Percentiles rank a stretch among this genome's conserved stretches.
phyloP scores from a whole-genome alignment of 371 early-diverging fungal genomes.

The Mortierella sp. region DNA sequence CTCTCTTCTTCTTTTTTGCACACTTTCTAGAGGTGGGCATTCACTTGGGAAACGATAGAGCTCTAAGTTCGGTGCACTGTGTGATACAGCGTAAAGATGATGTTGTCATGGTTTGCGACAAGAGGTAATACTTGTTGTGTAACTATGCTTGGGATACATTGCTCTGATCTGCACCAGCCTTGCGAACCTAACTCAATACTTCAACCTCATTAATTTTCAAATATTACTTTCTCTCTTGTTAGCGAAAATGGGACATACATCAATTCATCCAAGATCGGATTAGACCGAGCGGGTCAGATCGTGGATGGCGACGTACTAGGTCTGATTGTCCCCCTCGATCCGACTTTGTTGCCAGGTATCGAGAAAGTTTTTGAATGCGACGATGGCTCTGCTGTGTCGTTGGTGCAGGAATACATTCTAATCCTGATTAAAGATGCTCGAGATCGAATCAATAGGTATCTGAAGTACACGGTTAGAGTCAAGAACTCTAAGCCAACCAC shows the following conservation, averaged over 20 bases:
- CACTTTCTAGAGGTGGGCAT: not conserved
- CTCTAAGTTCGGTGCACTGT: constrained; percentile 22
- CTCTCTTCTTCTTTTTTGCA: too few relatives aligned
- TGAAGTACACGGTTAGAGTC: not conserved
- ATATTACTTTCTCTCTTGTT: not conserved
- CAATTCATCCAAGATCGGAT: constrained; percentile 21
- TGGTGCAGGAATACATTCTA: not conserved
- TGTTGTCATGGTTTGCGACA: constrained; percentile 14
- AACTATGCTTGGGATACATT: not conserved
- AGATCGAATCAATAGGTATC: not conserved
- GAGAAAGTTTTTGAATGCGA: not conserved
- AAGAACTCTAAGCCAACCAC: not conserved
- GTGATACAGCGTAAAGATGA: constrained; percentile 12
- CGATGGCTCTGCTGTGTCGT: too few relatives aligned
- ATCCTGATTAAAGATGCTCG: not conserved
- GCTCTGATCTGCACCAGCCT: too few relatives aligned
- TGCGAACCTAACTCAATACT: too few relatives aligned
- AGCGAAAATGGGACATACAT: constrained; percentile 33
- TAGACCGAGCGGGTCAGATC: constrained; percentile 9
- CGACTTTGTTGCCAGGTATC: not conserved
- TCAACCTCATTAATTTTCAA: not conserved
- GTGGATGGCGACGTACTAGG: constrained; percentile 35
- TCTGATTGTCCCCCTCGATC: constrained; percentile 19
- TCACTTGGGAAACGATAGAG: not conserved
- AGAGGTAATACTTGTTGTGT: constrained; percentile 16